These are phyloP conservation scores for Hymenoscyphus albidus DNA, from an alignment of 2,329 filamentous ascomycete species.

Conservation along the genomic window DNA sequence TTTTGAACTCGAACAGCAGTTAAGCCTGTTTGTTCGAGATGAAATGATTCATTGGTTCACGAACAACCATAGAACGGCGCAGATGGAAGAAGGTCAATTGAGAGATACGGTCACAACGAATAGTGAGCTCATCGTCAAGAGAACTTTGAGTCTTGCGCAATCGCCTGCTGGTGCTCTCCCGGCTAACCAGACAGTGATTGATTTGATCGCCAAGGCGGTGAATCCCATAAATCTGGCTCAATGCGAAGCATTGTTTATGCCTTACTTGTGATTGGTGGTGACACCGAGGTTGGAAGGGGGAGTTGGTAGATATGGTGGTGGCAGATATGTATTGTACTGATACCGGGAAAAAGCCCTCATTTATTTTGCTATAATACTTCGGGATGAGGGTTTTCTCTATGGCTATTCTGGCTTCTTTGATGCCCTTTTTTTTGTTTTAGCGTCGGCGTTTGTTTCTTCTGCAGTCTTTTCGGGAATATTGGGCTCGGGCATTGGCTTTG, in stretches of 20 bases:
- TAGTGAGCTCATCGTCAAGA: constrained; percentile 86
- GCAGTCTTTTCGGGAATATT: neutral
- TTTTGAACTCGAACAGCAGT: constrained; percentile 87
- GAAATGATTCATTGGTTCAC: constrained; percentile 99
- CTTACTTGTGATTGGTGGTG: constrained; percentile 63
- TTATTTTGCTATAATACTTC: neutral
- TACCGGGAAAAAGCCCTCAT: neutral
- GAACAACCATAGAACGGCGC: constrained; percentile 61
- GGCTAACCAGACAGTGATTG: constrained; percentile 95
- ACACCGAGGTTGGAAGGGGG: neutral
- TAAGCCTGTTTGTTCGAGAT: constrained; percentile 92
- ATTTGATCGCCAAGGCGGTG: constrained; percentile 86
- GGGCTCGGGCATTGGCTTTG: neutral
- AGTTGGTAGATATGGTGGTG: neutral
- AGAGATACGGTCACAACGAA: constrained; percentile 77
- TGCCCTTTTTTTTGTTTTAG: neutral
- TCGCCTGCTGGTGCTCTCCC: constrained; percentile 71
- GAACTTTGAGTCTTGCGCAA: constrained; percentile 79
- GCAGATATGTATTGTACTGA: neutral
- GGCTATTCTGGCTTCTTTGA: neutral
- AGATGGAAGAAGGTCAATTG: constrained; percentile 60
- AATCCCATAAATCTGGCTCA: constrained; percentile 85
- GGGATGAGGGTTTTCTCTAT: neutral
- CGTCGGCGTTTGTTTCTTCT: neutral
- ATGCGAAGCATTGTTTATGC: constrained; percentile 96